phyloP scores from a whole-genome alignment of 495 filamentous ascomycete species.

The Penicillium verhagenii region DNA sequence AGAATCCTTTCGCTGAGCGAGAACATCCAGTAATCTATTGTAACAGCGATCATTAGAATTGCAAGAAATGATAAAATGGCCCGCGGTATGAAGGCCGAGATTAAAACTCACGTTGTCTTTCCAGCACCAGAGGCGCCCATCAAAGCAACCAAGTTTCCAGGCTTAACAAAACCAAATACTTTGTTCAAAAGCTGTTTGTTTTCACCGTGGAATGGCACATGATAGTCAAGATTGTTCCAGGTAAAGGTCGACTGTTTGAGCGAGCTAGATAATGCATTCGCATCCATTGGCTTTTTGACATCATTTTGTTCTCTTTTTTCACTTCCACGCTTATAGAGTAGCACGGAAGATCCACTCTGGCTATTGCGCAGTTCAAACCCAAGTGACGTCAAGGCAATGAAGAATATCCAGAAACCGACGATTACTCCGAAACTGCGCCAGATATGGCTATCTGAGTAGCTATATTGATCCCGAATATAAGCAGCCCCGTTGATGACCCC shows the following conservation, averaged over 20 bases:
- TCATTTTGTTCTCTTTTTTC: slow-evolving; percentile 30
- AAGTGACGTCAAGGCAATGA: slow-evolving; percentile 65
- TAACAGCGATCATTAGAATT: background rate
- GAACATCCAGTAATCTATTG: slow-evolving; percentile 50
- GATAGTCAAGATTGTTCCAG: slow-evolving; percentile 67
- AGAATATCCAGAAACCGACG: slow-evolving; percentile 69
- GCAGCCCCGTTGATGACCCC: slow-evolving; percentile 55
- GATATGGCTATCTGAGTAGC: slow-evolving; percentile 59
- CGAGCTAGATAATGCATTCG: slow-evolving; percentile 16
- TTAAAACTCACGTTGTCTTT: slow-evolving; percentile 67
- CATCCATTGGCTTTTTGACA: slow-evolving; percentile 27
- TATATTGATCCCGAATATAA: slow-evolving; percentile 66
- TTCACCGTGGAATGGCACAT: slow-evolving; percentile 54
- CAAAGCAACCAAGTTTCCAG: slow-evolving; percentile 73
- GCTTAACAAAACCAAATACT: slow-evolving; percentile 76
- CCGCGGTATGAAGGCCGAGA: background rate
- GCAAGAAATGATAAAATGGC: background rate
- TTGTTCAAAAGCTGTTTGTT: slow-evolving; percentile 64
- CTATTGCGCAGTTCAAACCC: slow-evolving; percentile 63
- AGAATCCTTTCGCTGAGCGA: slow-evolving; percentile 49
- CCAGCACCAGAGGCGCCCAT: slow-evolving; percentile 86
- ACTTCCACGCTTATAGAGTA: slow-evolving; percentile 59
- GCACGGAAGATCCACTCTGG: slow-evolving; percentile 60
- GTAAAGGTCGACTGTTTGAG: slow-evolving; percentile 39
- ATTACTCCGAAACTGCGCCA: slow-evolving; percentile 85